phyloP scores from a whole-genome alignment of 2,329 filamentous ascomycete genomes.

The Cryphonectria japonica region DNA sequence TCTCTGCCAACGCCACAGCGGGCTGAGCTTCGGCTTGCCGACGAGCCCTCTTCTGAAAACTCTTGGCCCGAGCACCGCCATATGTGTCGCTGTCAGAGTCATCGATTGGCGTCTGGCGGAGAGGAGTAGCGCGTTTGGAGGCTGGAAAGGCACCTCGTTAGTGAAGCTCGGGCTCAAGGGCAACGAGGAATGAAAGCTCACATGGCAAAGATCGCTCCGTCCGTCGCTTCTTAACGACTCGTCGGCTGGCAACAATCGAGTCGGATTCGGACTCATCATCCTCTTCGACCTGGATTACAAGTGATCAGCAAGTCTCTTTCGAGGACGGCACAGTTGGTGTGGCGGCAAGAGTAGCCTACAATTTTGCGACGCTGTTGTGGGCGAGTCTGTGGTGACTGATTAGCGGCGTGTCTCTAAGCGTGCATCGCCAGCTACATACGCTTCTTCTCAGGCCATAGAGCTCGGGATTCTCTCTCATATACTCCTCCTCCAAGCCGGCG shows the following conservation, averaged over 20 bases:
- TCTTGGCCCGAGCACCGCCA: conserved; percentile 73
- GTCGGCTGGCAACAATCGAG: conserved; percentile 58
- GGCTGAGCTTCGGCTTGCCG: conserved; percentile 71
- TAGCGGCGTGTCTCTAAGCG: conserved; percentile 9
- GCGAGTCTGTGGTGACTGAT: conserved; percentile 50
- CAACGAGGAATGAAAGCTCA: conserved; percentile 43
- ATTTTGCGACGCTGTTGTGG: conserved; percentile 62
- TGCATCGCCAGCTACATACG: conserved; percentile 52
- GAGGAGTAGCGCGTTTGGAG: conserved; percentile 63
- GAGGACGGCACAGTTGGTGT: neutral
- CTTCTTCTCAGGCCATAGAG: conserved; percentile 93
- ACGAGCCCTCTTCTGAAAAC: conserved; percentile 75
- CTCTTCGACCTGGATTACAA: conserved; percentile 49
- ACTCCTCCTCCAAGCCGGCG: conserved; percentile 72
- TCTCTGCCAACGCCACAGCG: conserved; percentile 72
- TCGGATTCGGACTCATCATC: conserved; percentile 76
- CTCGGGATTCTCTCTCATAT: conserved; percentile 89
- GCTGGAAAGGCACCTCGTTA: conserved; percentile 43
- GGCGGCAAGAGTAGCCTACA: conserved; percentile 44
- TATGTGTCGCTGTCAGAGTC: conserved; percentile 78
- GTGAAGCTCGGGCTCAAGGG: neutral
- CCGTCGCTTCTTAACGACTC: conserved; percentile 71
- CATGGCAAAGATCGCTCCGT: conserved; percentile 66
- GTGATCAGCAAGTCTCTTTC: conserved; percentile 32
- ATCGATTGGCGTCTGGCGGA: conserved; percentile 56